Conservation (phyloP, 2,329 filamentous ascomycete genomes). For the Orbilia javanica region DNA sequence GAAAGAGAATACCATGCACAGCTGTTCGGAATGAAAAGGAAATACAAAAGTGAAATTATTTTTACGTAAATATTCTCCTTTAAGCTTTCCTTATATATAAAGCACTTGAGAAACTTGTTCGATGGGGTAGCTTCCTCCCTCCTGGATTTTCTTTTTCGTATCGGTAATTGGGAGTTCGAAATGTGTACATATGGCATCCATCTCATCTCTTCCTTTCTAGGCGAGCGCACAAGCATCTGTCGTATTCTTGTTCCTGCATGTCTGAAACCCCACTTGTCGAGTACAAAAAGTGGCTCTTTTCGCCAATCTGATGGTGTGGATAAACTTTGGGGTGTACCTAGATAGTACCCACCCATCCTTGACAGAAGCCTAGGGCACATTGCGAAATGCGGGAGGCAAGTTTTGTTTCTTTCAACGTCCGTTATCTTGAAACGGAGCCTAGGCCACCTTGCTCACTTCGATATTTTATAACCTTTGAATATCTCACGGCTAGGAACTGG, state of each 20-base stretch:
- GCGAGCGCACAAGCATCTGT: conserved; percentile 15
- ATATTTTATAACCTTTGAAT: conserved; percentile 8
- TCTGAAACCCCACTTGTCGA: conserved; percentile 9
- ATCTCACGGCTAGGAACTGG: neutral
- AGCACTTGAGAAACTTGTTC: neutral
- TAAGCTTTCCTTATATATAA: conserved; percentile 45
- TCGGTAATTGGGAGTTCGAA: neutral
- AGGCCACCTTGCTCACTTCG: conserved; percentile 16
- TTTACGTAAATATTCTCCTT: conserved; percentile 57
- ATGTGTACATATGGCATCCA: conserved; percentile 2
- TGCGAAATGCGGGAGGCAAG: conserved; percentile 37
- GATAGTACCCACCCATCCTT: conserved; percentile 9
- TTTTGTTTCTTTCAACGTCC: conserved; percentile 15
- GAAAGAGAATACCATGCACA: neutral
- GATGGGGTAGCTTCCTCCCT: neutral
- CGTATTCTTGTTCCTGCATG: conserved; percentile 14
- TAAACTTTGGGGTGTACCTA: conserved; percentile 40
- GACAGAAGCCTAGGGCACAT: neutral
- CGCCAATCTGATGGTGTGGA: conserved; percentile 17
- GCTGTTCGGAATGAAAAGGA: neutral
- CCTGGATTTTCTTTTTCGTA: neutral
- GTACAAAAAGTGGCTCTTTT: neutral
- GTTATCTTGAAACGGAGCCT: neutral
- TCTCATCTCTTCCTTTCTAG: conserved; percentile 19
- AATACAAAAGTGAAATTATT: neutral